A percentile compares a stretch with the other conserved stretches of the same genome.
phyloP scores from a whole-genome alignment of 148 eudicot genomes.

The Drosera capensis region DNA sequence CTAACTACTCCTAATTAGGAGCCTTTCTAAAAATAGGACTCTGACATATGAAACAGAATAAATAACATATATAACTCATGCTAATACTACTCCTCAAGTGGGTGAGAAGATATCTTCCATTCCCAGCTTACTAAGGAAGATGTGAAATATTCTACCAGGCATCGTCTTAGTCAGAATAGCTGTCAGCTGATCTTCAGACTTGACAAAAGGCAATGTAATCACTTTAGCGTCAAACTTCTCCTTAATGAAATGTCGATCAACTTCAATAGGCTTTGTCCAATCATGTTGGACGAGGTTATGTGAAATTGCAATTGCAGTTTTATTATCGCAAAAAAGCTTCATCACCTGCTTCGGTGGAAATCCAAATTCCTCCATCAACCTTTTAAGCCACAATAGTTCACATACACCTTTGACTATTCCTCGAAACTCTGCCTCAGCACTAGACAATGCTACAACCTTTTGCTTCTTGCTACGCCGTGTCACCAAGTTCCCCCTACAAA shows the following conservation, averaged over 20 bases:
- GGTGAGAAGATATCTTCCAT: conserved; percentile 2
- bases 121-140: conserved; percentile 4
- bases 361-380: not conserved
- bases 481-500: conserved; percentile 2
- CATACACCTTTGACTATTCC: conserved; percentile 4
- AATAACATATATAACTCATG: no score
- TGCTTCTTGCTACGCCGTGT: conserved; percentile 9
- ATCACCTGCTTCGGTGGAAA: not conserved
- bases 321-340: conserved; percentile 3
- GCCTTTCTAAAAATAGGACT: no score
- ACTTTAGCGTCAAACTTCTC: not conserved
- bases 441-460: conserved; percentile 5
- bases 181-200: not conserved
- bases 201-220: not conserved
- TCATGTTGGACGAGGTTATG: conserved; percentile 6
- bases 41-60: no score
- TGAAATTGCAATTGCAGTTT: conserved; percentile 5
- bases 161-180: conserved; percentile 7
- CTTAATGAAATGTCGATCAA: conserved; percentile 7
- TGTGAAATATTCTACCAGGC: not conserved
- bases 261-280: conserved; percentile 5
- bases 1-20: no score
- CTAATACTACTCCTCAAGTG: conserved; percentile 6
- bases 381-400: conserved; percentile 6
- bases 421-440: conserved; percentile 5